Evolutionary conservation across 345 rosid genomes (phyloP), one percentile per base, ranked within the genome.

Genomic region (Lepidium aucheri): DNA sequence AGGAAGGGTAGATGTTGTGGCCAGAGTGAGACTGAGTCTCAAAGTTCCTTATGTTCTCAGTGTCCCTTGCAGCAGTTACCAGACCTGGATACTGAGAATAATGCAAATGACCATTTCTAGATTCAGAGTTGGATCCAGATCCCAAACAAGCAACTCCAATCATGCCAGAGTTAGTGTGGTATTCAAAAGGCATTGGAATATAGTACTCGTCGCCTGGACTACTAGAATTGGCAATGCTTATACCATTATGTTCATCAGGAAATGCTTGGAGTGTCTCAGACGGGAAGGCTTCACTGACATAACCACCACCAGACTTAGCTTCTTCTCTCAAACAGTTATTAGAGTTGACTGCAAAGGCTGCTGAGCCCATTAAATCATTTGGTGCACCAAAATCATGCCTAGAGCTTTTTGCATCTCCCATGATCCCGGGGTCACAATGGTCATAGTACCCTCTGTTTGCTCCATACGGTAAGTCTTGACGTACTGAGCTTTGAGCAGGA

Each of bases 71-170:
- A 56, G 61, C 68, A 53, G 49, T 9, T 45, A 50, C 18, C n/a
- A 38, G 36, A 53, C 45, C 68, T 54, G 65, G 75, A 55, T 66
- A 49, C 40, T 74, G 75, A 34, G 43, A 55, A 35, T 60, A 76
- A 65, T 16, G 45, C 49, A 73, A 30, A 65, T 47, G 20, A 39
- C 44, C 63, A 28, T 15, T 39, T 53, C 22, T 13, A 49, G 18
- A 22, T 58, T 65, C 81, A 47, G 49, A 44, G 42, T 57, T 63
- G 54, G 75, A 74, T 52, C 68, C 78, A 68, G 70, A 74, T 52
- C 68, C 78, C 65, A 68, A 41, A 74, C 44, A 26, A 45, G 54
- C 24, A 46, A 36, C 60, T 51, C 63, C 63, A 20, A 14, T 61
- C 62, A 41, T 42, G 67, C 54, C 60, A 26, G 40, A 24, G 16